A percentile compares a stretch with the other conserved stretches of the same genome.
phyloP scores from a whole-genome alignment of 225 moss, liverwort and hornwort species.

The Physcomitrium patens region DNA sequence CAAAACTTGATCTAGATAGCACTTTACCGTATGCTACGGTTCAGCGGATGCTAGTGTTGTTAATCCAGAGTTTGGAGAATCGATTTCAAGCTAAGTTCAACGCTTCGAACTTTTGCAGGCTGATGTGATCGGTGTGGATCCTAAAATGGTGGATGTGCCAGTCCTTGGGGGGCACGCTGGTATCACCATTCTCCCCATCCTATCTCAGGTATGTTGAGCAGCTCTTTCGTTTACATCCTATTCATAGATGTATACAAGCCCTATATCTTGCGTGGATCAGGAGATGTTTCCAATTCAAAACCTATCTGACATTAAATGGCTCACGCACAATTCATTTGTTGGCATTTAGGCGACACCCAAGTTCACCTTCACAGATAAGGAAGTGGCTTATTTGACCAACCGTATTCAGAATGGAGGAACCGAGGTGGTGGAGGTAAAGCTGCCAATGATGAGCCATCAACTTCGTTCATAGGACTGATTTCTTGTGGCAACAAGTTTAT shows the following conservation, averaged over 20 bases:
- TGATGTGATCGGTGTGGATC: slow-evolving; percentile 83
- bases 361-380: slow-evolving; percentile 75
- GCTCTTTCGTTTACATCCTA: neutral
- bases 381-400: slow-evolving; percentile 86
- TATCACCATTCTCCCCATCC: slow-evolving; percentile 91
- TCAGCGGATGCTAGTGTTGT: neutral
- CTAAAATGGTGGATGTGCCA: slow-evolving; percentile 79
- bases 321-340: slow-evolving; percentile 12
- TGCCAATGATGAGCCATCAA: neutral
- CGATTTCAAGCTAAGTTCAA: neutral
- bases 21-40: neutral
- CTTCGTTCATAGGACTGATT: neutral
- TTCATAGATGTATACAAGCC: neutral
- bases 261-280: slow-evolving; percentile 9
- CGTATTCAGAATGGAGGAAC: slow-evolving; percentile 99
- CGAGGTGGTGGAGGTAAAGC: slow-evolving; percentile 95
- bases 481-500: neutral
- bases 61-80: neutral
- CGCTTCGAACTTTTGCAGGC: slow-evolving; percentile 45
- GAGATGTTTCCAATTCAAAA: neutral
- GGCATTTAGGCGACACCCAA: slow-evolving; percentile 54
- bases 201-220: slow-evolving; percentile 75
- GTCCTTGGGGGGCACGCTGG: slow-evolving; percentile 98
- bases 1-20: slow-evolving; percentile 3
- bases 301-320: slow-evolving; percentile 14